These are phyloP conservation scores for Thelonectria blattea DNA, from an alignment of 2,329 filamentous ascomycete genomes.

Conservation along the genomic window DNA sequence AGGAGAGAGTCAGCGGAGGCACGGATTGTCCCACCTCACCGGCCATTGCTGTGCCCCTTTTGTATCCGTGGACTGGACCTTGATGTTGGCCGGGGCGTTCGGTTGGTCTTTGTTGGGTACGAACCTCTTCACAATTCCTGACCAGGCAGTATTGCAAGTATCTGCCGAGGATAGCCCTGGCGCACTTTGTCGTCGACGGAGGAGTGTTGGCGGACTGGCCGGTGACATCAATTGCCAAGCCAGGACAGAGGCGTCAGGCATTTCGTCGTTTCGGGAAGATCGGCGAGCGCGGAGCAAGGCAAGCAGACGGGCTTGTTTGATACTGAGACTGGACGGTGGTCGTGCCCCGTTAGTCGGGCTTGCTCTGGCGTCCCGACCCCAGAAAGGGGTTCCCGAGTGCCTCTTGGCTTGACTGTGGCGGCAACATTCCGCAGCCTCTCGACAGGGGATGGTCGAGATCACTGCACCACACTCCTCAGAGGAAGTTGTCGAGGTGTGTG, in stretches of 20 bases:
- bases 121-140: background rate
- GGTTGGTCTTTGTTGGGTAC: background rate
- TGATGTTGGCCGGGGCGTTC: conserved; percentile 1
- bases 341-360: conserved; percentile 23
- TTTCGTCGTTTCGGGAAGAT: conserved; percentile 12
- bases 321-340: conserved; percentile 10
- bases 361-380: conserved; percentile 31
- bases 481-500: conserved; percentile 4
- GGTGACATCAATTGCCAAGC: background rate
- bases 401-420: conserved; percentile 35
- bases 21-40: conserved; percentile 28
- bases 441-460: conserved; percentile 32
- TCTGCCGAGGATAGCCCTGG: background rate
- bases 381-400: conserved; percentile 36
- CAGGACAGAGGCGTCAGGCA: background rate
- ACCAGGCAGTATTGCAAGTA: background rate
- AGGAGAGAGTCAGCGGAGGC: conserved; percentile 29
- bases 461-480: conserved; percentile 22
- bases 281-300: conserved; percentile 13
- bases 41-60: conserved; percentile 12
- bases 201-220: background rate
- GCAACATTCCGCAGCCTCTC: conserved; percentile 39
- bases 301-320: conserved; percentile 3
- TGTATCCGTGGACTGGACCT: background rate
- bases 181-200: background rate